phyloP scores from a whole-genome alignment of 2,329 filamentous ascomycete species.

The Cladosporium sp. region DNA sequence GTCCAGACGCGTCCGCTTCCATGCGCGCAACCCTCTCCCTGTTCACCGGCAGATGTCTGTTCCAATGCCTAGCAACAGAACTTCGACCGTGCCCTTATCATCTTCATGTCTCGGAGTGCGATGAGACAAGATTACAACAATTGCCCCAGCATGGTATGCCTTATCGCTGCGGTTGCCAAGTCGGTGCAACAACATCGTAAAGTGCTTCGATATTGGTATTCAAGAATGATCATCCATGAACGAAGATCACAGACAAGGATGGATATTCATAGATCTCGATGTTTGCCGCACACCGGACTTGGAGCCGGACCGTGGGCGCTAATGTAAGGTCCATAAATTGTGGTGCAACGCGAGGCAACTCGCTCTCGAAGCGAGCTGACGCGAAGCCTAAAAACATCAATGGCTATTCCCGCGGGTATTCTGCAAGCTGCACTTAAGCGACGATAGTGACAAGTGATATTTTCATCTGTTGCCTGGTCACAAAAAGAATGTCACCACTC shows the following conservation, averaged over 20 bases:
- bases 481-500: no score
- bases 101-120: not conserved
- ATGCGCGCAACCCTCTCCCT: not conserved
- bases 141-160: not conserved
- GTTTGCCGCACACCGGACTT: not conserved
- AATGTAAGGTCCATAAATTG: not conserved
- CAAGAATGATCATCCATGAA: not conserved
- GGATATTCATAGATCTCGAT: constrained; percentile 1
- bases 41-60: not conserved
- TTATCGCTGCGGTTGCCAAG: no score
- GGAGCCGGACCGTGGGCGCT: not conserved
- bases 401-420: no score
- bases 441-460: no score
- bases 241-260: not conserved
- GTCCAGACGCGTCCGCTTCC: not conserved
- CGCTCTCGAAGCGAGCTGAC: not conserved
- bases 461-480: no score
- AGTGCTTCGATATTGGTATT: not conserved
- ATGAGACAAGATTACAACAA: not conserved
- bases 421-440: no score
- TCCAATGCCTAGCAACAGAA: not conserved
- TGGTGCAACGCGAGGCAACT: not conserved
- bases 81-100: constrained; percentile 1
- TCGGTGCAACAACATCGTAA: no score
- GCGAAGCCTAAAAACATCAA: not conserved